A percentile compares a stretch with the other conserved stretches of the same genome.
Conservation (phyloP, 352 stramenopile species). For the Albugo laibachii region DNA sequence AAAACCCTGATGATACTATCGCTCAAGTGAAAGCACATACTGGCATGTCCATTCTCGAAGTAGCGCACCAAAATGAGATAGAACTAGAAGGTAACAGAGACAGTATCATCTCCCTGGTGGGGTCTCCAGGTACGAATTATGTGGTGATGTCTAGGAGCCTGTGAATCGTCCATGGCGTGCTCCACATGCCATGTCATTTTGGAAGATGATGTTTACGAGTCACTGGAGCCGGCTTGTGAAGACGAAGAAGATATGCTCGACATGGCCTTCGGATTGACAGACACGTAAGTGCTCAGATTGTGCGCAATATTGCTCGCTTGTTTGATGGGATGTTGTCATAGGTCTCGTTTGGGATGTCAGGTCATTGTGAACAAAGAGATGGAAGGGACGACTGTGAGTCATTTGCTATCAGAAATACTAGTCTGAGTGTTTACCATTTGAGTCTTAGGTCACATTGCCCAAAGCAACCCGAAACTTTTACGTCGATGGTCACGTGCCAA, state of each 20-base stretch:
- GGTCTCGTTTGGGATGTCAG: constrained; percentile 83
- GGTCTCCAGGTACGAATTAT: not conserved
- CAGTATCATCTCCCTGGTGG: not conserved
- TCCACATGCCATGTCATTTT: constrained; percentile 98
- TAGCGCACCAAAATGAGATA: constrained; percentile 86
- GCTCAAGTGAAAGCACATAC: constrained; percentile 43
- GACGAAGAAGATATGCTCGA: constrained; percentile 99
- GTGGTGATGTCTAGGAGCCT: constrained; percentile 56
- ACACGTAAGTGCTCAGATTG: constrained; percentile 43
- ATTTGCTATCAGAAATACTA: not conserved
- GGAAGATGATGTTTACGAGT: constrained; percentile 81
- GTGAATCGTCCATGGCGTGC: constrained; percentile 91
- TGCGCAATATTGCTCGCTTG: not conserved
- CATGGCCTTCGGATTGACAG: constrained; percentile 95
- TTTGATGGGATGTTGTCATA: constrained; percentile 8
- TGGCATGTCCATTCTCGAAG: constrained; percentile 79
- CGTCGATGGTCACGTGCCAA: constrained; percentile 94
- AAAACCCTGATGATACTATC: constrained; percentile 32
- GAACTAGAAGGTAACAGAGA: constrained; percentile 80
- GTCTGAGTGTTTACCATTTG: constrained; percentile 13
- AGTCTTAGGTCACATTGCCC: constrained; percentile 77
- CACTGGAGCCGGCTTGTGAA: constrained; percentile 81
- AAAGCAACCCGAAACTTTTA: constrained; percentile 97
- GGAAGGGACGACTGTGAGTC: constrained; percentile 33
- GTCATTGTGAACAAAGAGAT: constrained; percentile 84